These are phyloP conservation scores for Ceratocystis colombiana DNA, from an alignment of 2,329 filamentous ascomycete species.

Conservation along the genomic window DNA sequence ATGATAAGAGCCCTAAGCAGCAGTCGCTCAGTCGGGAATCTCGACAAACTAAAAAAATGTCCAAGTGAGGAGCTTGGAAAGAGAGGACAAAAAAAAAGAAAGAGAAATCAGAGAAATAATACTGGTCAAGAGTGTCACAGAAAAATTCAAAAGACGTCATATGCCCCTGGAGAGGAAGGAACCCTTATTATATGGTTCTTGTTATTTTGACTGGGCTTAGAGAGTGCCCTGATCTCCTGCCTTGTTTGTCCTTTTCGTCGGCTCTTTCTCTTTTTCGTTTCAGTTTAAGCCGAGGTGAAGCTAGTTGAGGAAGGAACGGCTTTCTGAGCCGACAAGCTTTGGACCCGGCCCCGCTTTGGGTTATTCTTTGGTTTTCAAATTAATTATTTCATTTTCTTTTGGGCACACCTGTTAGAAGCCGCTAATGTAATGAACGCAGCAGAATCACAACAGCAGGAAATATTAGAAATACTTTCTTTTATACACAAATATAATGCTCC, in stretches of 20 bases:
- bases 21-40: neutral
- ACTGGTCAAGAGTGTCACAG: neutral
- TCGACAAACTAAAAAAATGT: neutral
- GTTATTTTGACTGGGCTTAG: neutral
- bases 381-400: too few species aligned
- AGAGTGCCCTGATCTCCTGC: neutral
- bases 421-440: neutral
- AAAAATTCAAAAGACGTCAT: neutral
- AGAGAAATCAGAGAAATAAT: neutral
- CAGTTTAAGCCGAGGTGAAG: conserved; percentile 11
- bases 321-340: conserved; percentile 2
- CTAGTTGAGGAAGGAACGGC: conserved; percentile 2
- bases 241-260: neutral
- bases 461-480: neutral
- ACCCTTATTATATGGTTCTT: neutral
- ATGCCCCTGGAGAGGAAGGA: neutral
- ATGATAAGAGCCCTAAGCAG: neutral
- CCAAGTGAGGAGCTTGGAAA: neutral
- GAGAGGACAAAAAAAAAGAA: neutral
- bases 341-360: conserved; percentile 4
- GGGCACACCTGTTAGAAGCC: too few species aligned
- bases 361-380: neutral
- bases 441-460: neutral
- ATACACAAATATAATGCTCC: neutral
- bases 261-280: neutral